Conservation (phyloP, 495 filamentous ascomycete genomes). For the Penicillium lagena region DNA sequence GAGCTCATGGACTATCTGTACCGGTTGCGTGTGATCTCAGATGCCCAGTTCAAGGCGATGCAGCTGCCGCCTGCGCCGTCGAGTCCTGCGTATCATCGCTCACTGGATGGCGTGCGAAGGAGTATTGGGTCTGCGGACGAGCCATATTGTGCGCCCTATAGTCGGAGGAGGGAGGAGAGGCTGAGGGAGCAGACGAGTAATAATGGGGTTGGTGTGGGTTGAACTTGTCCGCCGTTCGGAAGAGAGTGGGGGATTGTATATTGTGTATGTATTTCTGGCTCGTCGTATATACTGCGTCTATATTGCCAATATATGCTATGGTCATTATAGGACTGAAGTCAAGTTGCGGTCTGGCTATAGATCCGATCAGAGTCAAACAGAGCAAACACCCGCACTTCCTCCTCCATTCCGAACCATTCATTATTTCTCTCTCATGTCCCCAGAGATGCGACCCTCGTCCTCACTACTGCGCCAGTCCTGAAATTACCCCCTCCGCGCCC, state of each 20-base stretch:
- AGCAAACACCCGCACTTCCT: conserved; percentile 12
- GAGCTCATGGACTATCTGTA: conserved; percentile 43
- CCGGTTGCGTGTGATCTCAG: conserved; percentile 33
- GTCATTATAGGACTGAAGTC: too few species aligned
- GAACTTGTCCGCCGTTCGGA: not conserved
- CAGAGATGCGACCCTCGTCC: too few species aligned
- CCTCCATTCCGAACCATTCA: too few species aligned
- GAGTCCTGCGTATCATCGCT: conserved; percentile 38
- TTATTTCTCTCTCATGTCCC: too few species aligned
- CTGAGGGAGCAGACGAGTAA: conserved; percentile 26
- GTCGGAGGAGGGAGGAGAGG: conserved; percentile 35
- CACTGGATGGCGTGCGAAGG: conserved; percentile 34
- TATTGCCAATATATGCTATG: too few species aligned
- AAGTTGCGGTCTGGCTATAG: not conserved
- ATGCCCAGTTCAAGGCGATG: conserved; percentile 40
- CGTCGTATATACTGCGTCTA: too few species aligned
- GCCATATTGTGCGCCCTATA: conserved; percentile 41
- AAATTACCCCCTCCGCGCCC: not conserved
- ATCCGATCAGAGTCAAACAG: conserved; percentile 9
- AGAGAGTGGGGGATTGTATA: not conserved
- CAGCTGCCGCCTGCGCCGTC: conserved; percentile 36
- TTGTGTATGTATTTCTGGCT: not conserved
- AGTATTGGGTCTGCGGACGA: conserved; percentile 41
- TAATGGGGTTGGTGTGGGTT: conserved; percentile 29
- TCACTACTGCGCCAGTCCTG: not conserved